A percentile compares a stretch with the other conserved stretches of the same genome.
Evolutionary conservation across 2,329 filamentous ascomycete species (phyloP).

Genomic region (Rosellinia necatrix): DNA sequence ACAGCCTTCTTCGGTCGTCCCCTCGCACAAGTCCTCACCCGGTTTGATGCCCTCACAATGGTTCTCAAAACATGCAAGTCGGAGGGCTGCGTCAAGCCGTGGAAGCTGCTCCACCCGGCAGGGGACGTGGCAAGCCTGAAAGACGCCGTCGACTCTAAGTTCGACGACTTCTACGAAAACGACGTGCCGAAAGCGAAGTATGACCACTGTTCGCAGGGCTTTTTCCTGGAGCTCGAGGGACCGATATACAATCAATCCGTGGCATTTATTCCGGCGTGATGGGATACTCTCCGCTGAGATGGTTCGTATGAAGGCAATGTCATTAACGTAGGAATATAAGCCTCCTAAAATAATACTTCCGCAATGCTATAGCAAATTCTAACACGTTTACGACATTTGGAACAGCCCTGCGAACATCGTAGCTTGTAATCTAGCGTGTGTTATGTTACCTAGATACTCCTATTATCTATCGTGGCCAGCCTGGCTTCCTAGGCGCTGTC

Average conservation of each 20-base stretch:
- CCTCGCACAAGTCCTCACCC: slow-evolving; percentile 34
- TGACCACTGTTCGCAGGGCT: slow-evolving; percentile 20
- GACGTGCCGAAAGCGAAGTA: slow-evolving; percentile 18
- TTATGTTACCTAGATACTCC: too few species aligned
- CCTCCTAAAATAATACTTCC: too few species aligned
- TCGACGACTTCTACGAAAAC: slow-evolving; percentile 21
- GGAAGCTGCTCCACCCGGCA: slow-evolving; percentile 21
- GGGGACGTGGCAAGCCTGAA: slow-evolving; percentile 14
- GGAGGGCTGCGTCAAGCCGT: slow-evolving; percentile 20
- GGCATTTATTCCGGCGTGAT: slow-evolving; percentile 6
- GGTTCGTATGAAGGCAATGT: too few species aligned
- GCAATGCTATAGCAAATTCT: too few species aligned
- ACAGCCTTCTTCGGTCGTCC: slow-evolving; percentile 4
- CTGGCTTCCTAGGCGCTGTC: too few species aligned
- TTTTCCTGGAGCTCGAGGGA: slow-evolving; percentile 18
- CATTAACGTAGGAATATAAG: too few species aligned
- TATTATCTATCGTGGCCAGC: too few species aligned
- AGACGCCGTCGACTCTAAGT: slow-evolving; percentile 18
- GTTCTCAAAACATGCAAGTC: slow-evolving; percentile 25
- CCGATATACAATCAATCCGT: slow-evolving; percentile 16
- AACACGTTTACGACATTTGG: too few species aligned
- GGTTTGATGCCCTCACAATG: slow-evolving; percentile 46
- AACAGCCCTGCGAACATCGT: too few species aligned
- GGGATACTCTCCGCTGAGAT: too few species aligned
- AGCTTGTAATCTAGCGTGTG: too few species aligned